phyloP scores from a whole-genome alignment of 352 stramenopile species.

The Pythium folliculosum region DNA sequence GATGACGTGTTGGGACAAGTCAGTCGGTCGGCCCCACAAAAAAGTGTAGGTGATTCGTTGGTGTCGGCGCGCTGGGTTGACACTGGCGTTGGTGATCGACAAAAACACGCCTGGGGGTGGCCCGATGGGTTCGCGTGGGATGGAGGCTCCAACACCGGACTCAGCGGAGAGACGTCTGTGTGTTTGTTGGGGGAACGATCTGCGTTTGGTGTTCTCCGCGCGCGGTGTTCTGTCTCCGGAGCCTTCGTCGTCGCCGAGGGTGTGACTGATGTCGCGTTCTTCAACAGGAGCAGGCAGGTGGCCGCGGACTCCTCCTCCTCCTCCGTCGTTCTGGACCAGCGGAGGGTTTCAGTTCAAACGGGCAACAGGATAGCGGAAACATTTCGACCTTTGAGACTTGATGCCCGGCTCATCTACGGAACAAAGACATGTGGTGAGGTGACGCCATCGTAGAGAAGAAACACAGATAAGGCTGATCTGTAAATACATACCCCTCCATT shows the following conservation, averaged over 20 bases:
- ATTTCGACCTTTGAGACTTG: constrained; percentile 21
- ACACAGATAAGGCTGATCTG: neutral
- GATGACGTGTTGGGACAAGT: neutral
- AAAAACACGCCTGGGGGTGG: neutral
- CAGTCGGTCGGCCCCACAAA: neutral
- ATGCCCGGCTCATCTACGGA: constrained; percentile 22
- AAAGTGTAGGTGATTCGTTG: neutral
- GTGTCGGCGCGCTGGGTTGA: no score
- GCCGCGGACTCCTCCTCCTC: neutral
- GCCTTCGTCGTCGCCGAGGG: neutral
- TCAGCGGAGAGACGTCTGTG: no score
- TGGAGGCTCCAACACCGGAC: neutral
- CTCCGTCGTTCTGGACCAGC: constrained; percentile 10
- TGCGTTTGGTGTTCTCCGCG: neutral
- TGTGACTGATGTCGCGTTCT: constrained; percentile 9
- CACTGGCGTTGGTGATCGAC: neutral
- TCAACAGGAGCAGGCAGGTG: constrained; percentile 4
- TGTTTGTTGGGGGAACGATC: neutral
- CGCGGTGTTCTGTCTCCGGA: neutral
- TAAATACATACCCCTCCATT: neutral
- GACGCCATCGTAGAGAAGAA: constrained; percentile 1
- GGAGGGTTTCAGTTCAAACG: constrained; percentile 25
- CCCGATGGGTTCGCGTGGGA: no score
- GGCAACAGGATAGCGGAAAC: constrained; percentile 10
- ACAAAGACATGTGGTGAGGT: constrained; percentile 14